Conservation (phyloP, 331 rosid species). For the Spiraea crenata region DNA sequence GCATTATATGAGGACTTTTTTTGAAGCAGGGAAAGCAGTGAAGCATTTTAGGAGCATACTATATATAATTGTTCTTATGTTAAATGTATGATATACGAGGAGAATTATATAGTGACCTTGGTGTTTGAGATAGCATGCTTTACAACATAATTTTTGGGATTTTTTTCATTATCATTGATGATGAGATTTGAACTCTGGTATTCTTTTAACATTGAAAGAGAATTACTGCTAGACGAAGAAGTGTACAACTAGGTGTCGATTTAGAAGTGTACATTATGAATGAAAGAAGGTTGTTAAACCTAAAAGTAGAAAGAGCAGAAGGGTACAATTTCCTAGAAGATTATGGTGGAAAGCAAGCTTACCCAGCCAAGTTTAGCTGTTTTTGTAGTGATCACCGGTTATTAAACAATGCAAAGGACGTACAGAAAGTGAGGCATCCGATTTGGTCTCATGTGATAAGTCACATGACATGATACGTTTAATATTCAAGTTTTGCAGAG, state of each 20-base stretch:
- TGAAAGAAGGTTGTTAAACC: background rate
- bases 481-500: conserved; percentile 39
- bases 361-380: conserved; percentile 63
- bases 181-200: too few relatives aligned
- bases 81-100: background rate
- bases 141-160: too few relatives aligned
- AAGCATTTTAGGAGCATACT: background rate
- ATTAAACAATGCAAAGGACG: conserved; percentile 28
- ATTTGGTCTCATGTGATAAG: conserved; percentile 54
- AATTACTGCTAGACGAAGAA: too few relatives aligned
- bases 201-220: too few relatives aligned
- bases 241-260: too few relatives aligned
- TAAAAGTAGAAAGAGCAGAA: conserved; percentile 2
- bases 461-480: conserved; percentile 51
- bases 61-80: too few relatives aligned
- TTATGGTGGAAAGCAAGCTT: conserved; percentile 37
- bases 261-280: background rate
- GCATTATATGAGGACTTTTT: background rate
- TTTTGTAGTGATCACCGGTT: conserved; percentile 25
- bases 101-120: background rate
- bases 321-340: conserved; percentile 27
- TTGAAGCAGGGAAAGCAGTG: background rate
- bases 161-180: too few relatives aligned
- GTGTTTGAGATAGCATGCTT: background rate
- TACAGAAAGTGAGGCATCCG: conserved; percentile 32